These are phyloP conservation scores for Pythium periplocum DNA, from an alignment of 352 stramenopile species.

Conservation along the genomic window DNA sequence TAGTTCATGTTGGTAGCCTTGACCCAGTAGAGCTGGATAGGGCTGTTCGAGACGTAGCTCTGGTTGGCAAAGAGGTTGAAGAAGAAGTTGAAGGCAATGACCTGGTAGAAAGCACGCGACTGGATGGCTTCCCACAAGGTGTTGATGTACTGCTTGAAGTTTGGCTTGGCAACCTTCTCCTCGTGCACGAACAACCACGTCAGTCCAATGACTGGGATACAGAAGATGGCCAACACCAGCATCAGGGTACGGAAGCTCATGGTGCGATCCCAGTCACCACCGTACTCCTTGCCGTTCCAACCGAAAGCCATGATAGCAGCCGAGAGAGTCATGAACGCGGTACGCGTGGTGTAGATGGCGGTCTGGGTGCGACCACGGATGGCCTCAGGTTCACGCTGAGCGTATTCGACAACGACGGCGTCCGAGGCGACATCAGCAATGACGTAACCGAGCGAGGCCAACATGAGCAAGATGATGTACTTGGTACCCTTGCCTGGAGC, in stretches of 20 bases:
- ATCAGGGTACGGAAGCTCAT: conserved; percentile 35
- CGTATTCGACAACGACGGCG: conserved; percentile 32
- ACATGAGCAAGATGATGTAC: conserved; percentile 70
- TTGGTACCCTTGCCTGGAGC: conserved; percentile 31
- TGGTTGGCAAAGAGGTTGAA: conserved; percentile 8
- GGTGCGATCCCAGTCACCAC: conserved; percentile 41
- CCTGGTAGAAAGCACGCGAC: conserved; percentile 10
- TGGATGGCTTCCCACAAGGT: conserved; percentile 5
- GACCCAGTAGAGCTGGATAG: conserved; percentile 12
- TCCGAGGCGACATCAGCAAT: conserved; percentile 73
- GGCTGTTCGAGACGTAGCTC: background rate
- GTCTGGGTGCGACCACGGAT: conserved; percentile 38
- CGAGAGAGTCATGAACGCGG: conserved; percentile 25
- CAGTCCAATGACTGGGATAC: conserved; percentile 6
- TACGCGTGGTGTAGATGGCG: conserved; percentile 40
- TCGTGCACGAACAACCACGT: conserved; percentile 16
- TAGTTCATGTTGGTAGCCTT: conserved; percentile 4
- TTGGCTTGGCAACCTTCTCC: conserved; percentile 1
- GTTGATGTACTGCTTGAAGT: conserved; percentile 9
- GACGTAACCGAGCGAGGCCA: conserved; percentile 68
- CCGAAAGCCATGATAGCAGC: conserved; percentile 33
- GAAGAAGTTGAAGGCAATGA: conserved; percentile 13
- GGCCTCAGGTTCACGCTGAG: conserved; percentile 37
- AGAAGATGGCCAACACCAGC: conserved; percentile 10
- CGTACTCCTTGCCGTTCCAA: conserved; percentile 58